Conservation (phyloP, 2,329 filamentous ascomycete species). For the Ophiocordyceps camponoti-floridani region DNA sequence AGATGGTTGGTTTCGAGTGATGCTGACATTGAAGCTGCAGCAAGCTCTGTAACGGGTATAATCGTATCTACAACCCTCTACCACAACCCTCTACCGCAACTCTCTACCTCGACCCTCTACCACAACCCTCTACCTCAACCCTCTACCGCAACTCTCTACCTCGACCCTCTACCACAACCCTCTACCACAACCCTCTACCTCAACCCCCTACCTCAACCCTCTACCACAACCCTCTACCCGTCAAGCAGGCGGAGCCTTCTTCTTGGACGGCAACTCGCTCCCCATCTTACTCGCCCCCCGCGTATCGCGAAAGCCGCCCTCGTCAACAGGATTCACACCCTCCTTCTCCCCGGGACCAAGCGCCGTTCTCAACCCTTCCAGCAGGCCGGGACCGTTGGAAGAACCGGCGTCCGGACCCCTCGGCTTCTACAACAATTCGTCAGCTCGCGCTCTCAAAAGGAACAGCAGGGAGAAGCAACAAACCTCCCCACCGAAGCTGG, state of each 20-base stretch:
- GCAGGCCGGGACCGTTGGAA: background rate
- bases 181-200: no score
- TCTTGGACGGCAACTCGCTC: background rate
- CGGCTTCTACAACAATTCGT: background rate
- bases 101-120: no score
- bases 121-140: background rate
- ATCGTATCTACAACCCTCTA: background rate
- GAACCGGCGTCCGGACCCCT: background rate
- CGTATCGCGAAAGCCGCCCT: background rate
- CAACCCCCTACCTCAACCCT: background rate
- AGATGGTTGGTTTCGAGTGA: no score
- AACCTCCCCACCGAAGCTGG: background rate
- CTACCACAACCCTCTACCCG: background rate
- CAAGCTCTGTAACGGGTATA: background rate
- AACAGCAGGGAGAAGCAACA: background rate
- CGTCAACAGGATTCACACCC: background rate
- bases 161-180: no score
- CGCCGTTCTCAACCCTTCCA: background rate
- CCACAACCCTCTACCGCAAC: background rate
- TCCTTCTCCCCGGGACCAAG: background rate
- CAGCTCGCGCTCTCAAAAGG: background rate
- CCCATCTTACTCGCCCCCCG: background rate
- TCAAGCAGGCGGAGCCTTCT: background rate
- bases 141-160: background rate
- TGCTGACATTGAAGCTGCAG: no score